Evolutionary conservation across 139 green algal species (phyloP).

Genomic region (Marvania coccoides): DNA sequence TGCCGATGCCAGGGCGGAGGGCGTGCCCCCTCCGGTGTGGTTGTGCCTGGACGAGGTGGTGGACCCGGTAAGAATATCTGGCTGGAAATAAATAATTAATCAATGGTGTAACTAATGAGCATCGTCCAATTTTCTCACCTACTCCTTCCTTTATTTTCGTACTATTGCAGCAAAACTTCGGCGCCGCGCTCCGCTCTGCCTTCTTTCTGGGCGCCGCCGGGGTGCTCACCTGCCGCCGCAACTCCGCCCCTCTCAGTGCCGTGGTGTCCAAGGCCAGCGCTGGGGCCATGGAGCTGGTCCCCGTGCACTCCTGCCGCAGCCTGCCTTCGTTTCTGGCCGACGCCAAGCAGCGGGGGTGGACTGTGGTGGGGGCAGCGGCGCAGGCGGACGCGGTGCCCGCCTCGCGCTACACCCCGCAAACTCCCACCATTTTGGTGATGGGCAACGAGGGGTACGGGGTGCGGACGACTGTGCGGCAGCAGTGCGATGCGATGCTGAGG

Average conservation of each 20-base stretch:
- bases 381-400: slow-evolving; percentile 33
- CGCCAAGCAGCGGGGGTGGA: slow-evolving; percentile 55
- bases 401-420: slow-evolving; percentile 19
- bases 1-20: not conserved
- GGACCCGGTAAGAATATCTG: slow-evolving; percentile 54
- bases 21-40: slow-evolving; percentile 53
- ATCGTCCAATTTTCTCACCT: too few species aligned
- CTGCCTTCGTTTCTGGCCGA: slow-evolving; percentile 65
- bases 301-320: slow-evolving; percentile 59
- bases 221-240: slow-evolving; percentile 69
- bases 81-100: too few species aligned
- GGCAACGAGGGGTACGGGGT: slow-evolving; percentile 80
- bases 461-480: slow-evolving; percentile 59
- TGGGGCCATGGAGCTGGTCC: slow-evolving; percentile 68
- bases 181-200: slow-evolving; percentile 73
- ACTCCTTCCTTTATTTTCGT: not conserved
- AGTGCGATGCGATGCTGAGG: slow-evolving; percentile 33
- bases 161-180: slow-evolving; percentile 80
- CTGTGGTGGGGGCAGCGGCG: slow-evolving; percentile 56
- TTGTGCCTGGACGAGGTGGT: slow-evolving; percentile 83
- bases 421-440: slow-evolving; percentile 82
- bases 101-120: too few species aligned
- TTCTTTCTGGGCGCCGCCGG: slow-evolving; percentile 78
- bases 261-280: slow-evolving; percentile 82
- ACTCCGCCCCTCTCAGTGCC: slow-evolving; percentile 74